Evolutionary conservation across 352 stramenopile genomes (phyloP), one percentile per base, ranked within the genome.

Genomic region (Pythium graminicola): DNA sequence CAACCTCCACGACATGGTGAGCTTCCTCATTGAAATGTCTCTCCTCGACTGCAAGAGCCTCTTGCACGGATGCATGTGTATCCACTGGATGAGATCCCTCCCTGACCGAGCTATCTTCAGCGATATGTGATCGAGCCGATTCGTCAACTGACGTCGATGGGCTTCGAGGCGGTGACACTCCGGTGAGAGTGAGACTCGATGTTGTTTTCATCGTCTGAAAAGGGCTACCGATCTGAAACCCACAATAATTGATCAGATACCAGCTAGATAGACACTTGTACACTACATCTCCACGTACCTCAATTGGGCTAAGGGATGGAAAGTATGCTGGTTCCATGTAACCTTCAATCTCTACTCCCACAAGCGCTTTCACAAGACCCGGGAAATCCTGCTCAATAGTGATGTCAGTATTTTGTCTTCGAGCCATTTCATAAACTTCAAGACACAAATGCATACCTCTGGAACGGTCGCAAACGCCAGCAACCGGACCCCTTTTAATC

Each of bases 401-500:
- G 20, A 27, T 32, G 29, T 44, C 38, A 44, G 38, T 22, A 8
- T 22, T 4, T 8, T 44, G 17, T 8, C 27, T 24, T 24, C 27
- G 19, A 44, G 6, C 3, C 19, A 14, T 22, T 44, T 5, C 6
- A 2, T 27, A 14, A 44, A 8, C 17, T 5, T 2, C n/a, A 28
- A 38, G 16, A 38, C 9, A 16, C 9, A 44, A 42, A 44, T 8
- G 27, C 56, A 9, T 43, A 69, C 61, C 16, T 33, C 32, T 32
- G 45, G 33, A 23, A 40, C 36, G 11, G 54, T 47, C 9, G 53
- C 28, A 46, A 71, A 62, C 2, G 59, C 64, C 11, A 71, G 22
- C n/a, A 68, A 28, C 8, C 56, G 56, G 13, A 64, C 64, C 11
- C 55, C 59, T 38, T 55, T 61, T 13, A 72, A 28, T 19, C 55